Percentiles rank a stretch among this genome's conserved stretches.
Conservation (phyloP, 140 eudicot genomes). For the Oenanthe javanica region DNA sequence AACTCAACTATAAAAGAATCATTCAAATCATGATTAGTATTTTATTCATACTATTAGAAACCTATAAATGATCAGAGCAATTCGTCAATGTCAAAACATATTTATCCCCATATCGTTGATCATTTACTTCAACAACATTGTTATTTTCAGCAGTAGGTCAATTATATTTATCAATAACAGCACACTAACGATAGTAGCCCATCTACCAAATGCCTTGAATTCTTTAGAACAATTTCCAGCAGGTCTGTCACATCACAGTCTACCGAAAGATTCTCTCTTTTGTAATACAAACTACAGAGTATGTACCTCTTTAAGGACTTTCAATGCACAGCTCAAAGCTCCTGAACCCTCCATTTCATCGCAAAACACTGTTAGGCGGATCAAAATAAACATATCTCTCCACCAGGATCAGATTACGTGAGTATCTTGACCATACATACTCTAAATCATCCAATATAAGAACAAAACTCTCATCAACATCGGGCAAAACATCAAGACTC, state of each 20-base stretch:
- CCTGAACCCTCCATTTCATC: neutral
- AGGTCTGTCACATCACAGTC: neutral
- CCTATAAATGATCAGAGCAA: neutral
- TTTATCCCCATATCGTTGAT: neutral
- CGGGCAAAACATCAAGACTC: conserved; percentile 67
- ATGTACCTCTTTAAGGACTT: neutral
- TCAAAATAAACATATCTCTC: neutral
- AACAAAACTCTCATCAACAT: conserved; percentile 65
- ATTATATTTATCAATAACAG: neutral
- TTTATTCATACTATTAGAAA: neutral
- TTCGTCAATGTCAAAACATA: neutral
- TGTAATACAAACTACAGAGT: neutral
- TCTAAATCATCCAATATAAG: conserved; percentile 88
- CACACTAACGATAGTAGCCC: neutral
- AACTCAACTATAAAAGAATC: too few relatives aligned
- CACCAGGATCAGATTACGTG: neutral
- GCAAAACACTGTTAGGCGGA: too few relatives aligned
- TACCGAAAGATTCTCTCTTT: neutral
- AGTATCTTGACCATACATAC: conserved; percentile 23
- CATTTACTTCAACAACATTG: neutral
- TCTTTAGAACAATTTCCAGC: neutral
- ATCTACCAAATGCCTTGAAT: neutral
- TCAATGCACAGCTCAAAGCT: neutral
- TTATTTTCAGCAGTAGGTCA: too few relatives aligned
- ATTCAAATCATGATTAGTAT: too few relatives aligned